Evolutionary conservation across 176 grass and related monocot genomes (phyloP).

Genomic region (bread wheat (Triticum aestivum)): IWGSC_CS_RefSeq_v2.1 NC_057812.1:237347066-237347565

Average conservation of each 20-base stretch:
- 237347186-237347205: constrained; percentile 24
- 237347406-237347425: constrained; percentile 53
- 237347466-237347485: constrained; percentile 61
- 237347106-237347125: neutral
- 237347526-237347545: constrained; percentile 56
- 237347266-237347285: constrained; percentile 20
- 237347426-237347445: neutral
- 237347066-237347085: constrained; percentile 12
- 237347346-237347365: constrained; percentile 68
- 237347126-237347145: neutral
- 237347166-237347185: neutral
- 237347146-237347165: constrained; percentile 12
- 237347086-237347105: neutral
- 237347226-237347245: neutral
- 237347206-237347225: neutral
- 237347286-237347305: constrained; percentile 46
- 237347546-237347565: constrained; percentile 89
- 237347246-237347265: neutral
- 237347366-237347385: constrained; percentile 69
- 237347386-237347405: constrained; percentile 71
- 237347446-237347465: constrained; percentile 53
- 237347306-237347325: constrained; percentile 41
- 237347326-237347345: constrained; percentile 7
- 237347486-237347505: constrained; percentile 73
- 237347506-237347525: constrained; percentile 69